phyloP scores from a whole-genome alignment of 495 filamentous ascomycete species.

The Penicillium mononematosum region DNA sequence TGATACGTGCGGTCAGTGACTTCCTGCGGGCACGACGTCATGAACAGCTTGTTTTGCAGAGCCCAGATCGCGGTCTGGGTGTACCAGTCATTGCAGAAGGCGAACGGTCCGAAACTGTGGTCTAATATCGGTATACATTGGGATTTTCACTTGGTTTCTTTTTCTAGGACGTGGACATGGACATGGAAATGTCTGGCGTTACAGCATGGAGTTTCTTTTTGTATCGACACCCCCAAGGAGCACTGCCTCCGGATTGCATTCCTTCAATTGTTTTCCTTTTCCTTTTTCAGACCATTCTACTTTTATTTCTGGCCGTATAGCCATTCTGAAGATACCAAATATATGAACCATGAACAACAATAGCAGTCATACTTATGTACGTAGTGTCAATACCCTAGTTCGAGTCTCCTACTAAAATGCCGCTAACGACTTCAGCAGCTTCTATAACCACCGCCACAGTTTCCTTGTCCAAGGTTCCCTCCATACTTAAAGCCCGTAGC shows the following conservation, averaged over 20 bases:
- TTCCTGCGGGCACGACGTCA: slow-evolving; percentile 84
- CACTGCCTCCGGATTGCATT: slow-evolving; percentile 14
- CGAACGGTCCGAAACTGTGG: slow-evolving; percentile 78
- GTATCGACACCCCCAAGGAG: slow-evolving; percentile 24
- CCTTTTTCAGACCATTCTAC: not conserved
- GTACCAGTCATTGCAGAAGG: slow-evolving; percentile 87
- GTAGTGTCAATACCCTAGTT: not conserved
- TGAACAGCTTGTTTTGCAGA: slow-evolving; percentile 89
- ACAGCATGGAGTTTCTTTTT: slow-evolving; percentile 26
- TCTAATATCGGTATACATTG: slow-evolving; percentile 47
- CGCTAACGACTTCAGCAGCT: slow-evolving; percentile 1
- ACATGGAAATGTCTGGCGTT: slow-evolving; percentile 14
- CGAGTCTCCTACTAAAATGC: not conserved
- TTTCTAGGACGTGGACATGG: slow-evolving; percentile 9
- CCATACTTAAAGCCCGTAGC: not conserved
- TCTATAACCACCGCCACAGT: slow-evolving; percentile 3
- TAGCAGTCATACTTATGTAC: not conserved
- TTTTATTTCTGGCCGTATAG: slow-evolving; percentile 23
- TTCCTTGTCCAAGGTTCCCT: not conserved
- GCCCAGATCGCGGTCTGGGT: slow-evolving; percentile 83
- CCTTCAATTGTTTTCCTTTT: slow-evolving; percentile 15
- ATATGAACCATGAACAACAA: not conserved
- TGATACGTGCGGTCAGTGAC: slow-evolving; percentile 86
- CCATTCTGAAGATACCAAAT: slow-evolving; percentile 38
- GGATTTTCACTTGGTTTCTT: not conserved